Percentiles rank a stretch among this genome's conserved stretches.
These are phyloP conservation scores for Sporothrix schenckii DNA, from an alignment of 2,329 filamentous ascomycete species.

Conservation along the genomic window DNA sequence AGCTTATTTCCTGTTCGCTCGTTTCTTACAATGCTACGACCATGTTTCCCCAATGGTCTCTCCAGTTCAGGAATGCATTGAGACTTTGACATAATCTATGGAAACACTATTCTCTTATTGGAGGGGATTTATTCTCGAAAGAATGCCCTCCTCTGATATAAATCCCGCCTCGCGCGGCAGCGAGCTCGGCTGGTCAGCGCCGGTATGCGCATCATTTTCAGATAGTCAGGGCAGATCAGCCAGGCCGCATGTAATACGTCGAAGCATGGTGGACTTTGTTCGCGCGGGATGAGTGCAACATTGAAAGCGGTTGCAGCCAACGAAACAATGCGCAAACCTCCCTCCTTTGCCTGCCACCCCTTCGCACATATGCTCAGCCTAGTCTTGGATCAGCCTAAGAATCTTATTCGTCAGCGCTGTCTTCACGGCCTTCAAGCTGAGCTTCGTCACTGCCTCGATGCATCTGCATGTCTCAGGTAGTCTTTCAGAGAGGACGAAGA, in stretches of 20 bases:
- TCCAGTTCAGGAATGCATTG: no score
- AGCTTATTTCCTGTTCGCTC: no score
- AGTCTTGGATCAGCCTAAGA: neutral
- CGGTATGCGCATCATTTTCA: neutral
- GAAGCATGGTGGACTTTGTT: neutral
- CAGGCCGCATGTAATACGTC: neutral
- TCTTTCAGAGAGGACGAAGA: neutral
- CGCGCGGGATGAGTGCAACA: neutral
- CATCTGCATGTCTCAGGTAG: neutral
- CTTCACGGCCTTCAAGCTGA: neutral
- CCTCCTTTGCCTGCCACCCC: neutral
- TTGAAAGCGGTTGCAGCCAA: neutral
- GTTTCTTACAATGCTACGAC: no score
- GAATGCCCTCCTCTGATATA: neutral
- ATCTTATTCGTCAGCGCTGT: neutral
- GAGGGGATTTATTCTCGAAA: no score
- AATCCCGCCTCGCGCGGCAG: slow-evolving; percentile 13
- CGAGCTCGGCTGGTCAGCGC: neutral
- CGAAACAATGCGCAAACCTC: neutral
- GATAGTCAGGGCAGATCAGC: neutral
- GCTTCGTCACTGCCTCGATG: neutral
- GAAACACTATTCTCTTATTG: no score
- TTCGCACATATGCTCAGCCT: neutral
- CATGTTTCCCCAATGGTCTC: no score
- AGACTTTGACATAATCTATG: no score